Evolutionary conservation across 2,329 filamentous ascomycete genomes (phyloP).

Genomic region (Zymoseptoria ardabiliae): DNA sequence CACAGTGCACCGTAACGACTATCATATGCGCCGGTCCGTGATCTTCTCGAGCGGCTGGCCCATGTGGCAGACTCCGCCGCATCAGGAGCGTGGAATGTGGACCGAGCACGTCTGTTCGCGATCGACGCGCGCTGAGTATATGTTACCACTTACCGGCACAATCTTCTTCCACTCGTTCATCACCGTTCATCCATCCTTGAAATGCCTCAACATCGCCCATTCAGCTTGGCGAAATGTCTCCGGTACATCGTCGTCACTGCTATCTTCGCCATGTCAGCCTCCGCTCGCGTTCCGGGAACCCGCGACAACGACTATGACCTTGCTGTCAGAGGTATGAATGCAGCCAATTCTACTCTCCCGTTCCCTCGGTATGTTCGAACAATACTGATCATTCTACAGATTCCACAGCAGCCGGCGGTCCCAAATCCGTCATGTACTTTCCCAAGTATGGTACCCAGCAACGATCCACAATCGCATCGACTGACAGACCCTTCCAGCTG

Average conservation of each 20-base stretch:
- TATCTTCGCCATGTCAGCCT: background rate
- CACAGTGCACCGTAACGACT: background rate
- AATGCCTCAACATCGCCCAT: background rate
- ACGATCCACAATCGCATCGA: background rate
- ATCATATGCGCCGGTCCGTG: background rate
- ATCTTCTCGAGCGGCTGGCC: background rate
- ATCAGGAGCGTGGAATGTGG: background rate
- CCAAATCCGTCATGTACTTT: slow-evolving; percentile 17
- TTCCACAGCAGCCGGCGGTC: background rate
- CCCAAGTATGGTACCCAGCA: slow-evolving; percentile 4
- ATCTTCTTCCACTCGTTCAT: background rate
- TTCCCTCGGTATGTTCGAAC: background rate
- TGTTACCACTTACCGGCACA: background rate
- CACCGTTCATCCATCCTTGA: background rate
- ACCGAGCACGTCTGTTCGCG: background rate
- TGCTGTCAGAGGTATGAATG: background rate
- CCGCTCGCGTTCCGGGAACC: background rate
- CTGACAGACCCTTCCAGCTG: slow-evolving; percentile 21
- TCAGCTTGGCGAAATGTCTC: background rate
- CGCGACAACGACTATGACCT: background rate
- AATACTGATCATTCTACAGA: background rate
- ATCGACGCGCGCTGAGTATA: background rate
- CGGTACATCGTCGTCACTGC: background rate
- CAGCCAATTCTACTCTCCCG: background rate
- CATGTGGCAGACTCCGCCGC: background rate